Percentiles rank a stretch among this genome's conserved stretches.
Evolutionary conservation across 2,329 filamentous ascomycete species (phyloP).

Genomic region (Thielaviopsis populi): DNA sequence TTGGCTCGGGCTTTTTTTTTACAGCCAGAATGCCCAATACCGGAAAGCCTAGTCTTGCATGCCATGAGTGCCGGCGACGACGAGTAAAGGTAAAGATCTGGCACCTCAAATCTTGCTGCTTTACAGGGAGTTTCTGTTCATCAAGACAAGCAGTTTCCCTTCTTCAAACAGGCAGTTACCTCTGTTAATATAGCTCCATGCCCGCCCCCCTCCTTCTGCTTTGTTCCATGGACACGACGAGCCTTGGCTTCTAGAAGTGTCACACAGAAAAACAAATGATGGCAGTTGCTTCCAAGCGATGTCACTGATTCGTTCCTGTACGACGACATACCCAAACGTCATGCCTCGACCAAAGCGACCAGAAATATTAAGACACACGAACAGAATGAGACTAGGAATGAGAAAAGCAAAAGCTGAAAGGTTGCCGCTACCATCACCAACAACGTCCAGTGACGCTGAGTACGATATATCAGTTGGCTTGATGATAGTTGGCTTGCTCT

Average conservation of each 20-base stretch:
- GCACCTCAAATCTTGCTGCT: not conserved
- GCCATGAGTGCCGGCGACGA: constrained; percentile 15
- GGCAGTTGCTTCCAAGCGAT: too few species aligned
- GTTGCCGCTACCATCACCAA: too few species aligned
- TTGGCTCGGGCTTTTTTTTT: not conserved
- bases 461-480: not conserved
- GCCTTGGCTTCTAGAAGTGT: not conserved
- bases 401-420: not conserved
- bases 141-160: not conserved
- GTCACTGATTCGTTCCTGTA: too few species aligned
- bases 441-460: not conserved
- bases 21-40: constrained; percentile 13
- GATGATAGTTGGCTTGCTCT: not conserved
- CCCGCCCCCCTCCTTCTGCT: too few species aligned
- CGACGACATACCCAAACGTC: too few species aligned
- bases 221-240: not conserved
- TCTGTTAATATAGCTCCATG: too few species aligned
- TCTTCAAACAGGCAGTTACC: not conserved
- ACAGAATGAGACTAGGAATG: too few species aligned
- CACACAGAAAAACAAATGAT: not conserved
- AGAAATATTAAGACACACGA: too few species aligned
- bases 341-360: too few species aligned
- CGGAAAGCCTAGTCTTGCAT: constrained; percentile 16
- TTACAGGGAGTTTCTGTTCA: not conserved
- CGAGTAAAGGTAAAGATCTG: constrained; percentile 7